Evolutionary conservation across 2,329 filamentous ascomycete species (phyloP), one percentile per base, ranked within the genome.

Genomic region (Xylaria sp.): DNA sequence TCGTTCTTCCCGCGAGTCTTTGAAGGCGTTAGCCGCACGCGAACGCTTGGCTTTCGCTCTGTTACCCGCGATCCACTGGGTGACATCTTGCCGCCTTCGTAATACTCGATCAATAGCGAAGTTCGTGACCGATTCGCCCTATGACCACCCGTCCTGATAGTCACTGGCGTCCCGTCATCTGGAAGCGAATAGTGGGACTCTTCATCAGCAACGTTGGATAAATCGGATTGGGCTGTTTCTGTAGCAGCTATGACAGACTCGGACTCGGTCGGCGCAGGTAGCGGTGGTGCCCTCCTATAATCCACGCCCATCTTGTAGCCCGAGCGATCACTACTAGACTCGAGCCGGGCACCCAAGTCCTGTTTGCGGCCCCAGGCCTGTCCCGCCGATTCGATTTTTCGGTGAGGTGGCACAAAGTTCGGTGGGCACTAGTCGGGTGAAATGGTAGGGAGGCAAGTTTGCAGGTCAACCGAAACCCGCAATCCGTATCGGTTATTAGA

Each of bases 101-200:
- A 98, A 81, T 97, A 97, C 82, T 98, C 94, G 76, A 98, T 98
- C 75, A 98, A 85, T 73, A 98, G 85, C 65, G 93, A 97, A 45
- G 94, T 97, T 82, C 97, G 94, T 54, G 93, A 97, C 75, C 88
- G 82, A 77, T 83, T 86, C 70, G 84, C 76, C 72, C 82, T 83
- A 78, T 88, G 86, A 75, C 88, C 85, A 68, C 87, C 88, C 53
- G 95, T 97, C 78, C 91, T 90, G 79, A 99, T 97, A 69, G 93
- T 98, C 76, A 99, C 90, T 50, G 94, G 94, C 61, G 92, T 95
- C 78, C 93, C 93, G 88, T 96, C 93, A 77, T 94, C 92, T 66
- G 92, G 93, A 60, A 96, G 87, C 45, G 91, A 93, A 81, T 92
- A 94, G 62, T 90, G 90, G 3, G 92, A 93, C 75, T 88, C 92